phyloP scores from a whole-genome alignment of 2,329 filamentous ascomycete genomes.

The Verticillium nonalfalfae region DNA sequence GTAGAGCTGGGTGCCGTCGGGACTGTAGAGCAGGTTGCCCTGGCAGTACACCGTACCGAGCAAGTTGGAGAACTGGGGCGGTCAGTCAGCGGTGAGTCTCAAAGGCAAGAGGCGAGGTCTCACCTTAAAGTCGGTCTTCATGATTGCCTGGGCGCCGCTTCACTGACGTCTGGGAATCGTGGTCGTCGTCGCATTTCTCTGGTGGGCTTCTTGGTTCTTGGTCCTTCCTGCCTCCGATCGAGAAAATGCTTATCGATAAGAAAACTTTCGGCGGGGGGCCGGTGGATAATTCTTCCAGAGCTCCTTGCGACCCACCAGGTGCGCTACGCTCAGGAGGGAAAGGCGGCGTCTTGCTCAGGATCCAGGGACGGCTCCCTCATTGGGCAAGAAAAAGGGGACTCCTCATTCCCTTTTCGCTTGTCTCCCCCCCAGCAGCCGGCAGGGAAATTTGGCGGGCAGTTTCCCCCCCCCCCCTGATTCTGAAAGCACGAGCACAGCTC shows the following conservation, averaged over 20 bases:
- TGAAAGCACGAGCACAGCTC: constrained; percentile 14
- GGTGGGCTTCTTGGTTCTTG: neutral
- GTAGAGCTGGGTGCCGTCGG: constrained; percentile 90
- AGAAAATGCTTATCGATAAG: constrained; percentile 26
- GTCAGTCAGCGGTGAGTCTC: constrained; percentile 1
- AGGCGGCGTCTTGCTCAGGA: constrained; percentile 6
- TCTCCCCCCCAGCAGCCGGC: constrained; percentile 10
- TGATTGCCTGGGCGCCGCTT: constrained; percentile 44
- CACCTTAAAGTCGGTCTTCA: constrained; percentile 99
- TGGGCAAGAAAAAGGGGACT: constrained; percentile 13
- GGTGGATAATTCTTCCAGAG: constrained; percentile 28
- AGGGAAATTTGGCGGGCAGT: constrained; percentile 15
- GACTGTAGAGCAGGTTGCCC: constrained; percentile 94
- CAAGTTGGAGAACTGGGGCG: constrained; percentile 84
- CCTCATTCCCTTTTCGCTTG: constrained; percentile 10
- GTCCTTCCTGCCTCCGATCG: too few relatives aligned
- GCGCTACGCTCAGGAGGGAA: constrained; percentile 12
- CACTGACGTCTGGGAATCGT: constrained; percentile 1
- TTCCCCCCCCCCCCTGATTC: constrained; percentile 14
- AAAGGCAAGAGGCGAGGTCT: constrained; percentile 7
- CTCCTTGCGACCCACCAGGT: neutral
- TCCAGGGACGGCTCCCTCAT: neutral
- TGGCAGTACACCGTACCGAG: constrained; percentile 97
- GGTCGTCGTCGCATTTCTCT: constrained; percentile 3
- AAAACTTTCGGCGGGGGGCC: constrained; percentile 20